phyloP scores from a whole-genome alignment of 2,329 filamentous ascomycete species.

The Diaporthe caulivora region DNA sequence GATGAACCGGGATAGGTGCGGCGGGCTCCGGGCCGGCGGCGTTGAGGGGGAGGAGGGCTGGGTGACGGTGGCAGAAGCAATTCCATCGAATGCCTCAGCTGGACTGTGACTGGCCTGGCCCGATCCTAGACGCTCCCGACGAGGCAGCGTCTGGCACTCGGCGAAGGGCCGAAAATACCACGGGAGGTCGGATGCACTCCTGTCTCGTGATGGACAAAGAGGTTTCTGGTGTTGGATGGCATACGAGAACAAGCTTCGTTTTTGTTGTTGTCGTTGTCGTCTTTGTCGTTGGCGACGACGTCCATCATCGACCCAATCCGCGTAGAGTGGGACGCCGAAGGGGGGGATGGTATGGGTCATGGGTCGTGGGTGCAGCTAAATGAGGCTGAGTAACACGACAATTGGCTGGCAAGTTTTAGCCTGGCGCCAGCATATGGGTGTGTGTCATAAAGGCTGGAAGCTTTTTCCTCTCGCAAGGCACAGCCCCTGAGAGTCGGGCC shows the following conservation, averaged over 20 bases:
- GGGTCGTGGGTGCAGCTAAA: constrained; percentile 14
- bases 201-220: not conserved
- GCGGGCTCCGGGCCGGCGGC: constrained; percentile 1
- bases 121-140: not conserved
- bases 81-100: not conserved
- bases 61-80: not conserved
- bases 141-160: not conserved
- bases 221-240: not conserved
- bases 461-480: not conserved
- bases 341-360: not conserved
- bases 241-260: not conserved
- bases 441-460: constrained; percentile 23
- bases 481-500: constrained; percentile 24
- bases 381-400: constrained; percentile 30
- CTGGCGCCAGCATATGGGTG: constrained; percentile 24
- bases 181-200: not conserved
- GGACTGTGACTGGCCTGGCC: not conserved
- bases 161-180: not conserved
- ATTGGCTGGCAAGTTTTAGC: constrained; percentile 9
- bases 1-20: constrained; percentile 8
- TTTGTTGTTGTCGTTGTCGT: not conserved
- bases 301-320: not conserved
- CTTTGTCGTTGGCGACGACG: too few species aligned
- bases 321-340: not conserved
- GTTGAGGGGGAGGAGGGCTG: not conserved